Percentiles rank a stretch among this genome's conserved stretches.
Conservation (phyloP, 208 protist species). For the Trypanosoma cruzi region DNA sequence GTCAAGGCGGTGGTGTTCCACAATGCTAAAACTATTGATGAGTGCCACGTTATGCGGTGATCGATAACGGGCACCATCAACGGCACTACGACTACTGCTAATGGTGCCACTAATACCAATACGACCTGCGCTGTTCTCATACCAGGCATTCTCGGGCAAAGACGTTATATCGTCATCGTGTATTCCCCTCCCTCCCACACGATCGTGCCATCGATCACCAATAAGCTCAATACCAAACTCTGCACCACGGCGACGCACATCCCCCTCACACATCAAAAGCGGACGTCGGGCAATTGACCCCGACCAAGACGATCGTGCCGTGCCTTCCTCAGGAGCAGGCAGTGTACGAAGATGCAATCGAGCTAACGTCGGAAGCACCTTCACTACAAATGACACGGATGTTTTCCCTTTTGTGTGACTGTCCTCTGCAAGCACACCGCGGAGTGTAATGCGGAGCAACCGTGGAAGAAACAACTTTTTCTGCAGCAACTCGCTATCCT, state of each 20-base stretch:
- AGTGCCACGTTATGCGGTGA: slow-evolving; percentile 66
- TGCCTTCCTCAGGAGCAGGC: slow-evolving; percentile 2
- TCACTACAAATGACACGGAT: slow-evolving; percentile 48
- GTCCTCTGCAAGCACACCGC: slow-evolving; percentile 52
- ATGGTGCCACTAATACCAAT: not conserved
- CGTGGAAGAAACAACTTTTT: slow-evolving; percentile 61
- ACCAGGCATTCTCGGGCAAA: not conserved
- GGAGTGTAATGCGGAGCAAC: slow-evolving; percentile 68
- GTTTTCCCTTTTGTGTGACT: slow-evolving; percentile 41
- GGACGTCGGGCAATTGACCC: slow-evolving; percentile 29
- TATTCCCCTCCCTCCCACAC: slow-evolving; percentile 32
- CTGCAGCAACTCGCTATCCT: slow-evolving; percentile 71
- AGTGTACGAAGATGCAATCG: slow-evolving; percentile 67
- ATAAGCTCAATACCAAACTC: slow-evolving; percentile 86
- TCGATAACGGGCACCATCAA: slow-evolving; percentile 6
- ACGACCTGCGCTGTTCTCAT: slow-evolving; percentile 2
- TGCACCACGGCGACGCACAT: slow-evolving; percentile 64
- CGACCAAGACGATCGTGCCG: slow-evolving; percentile 7
- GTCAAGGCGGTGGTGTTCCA: slow-evolving; percentile 79
- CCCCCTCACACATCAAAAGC: slow-evolving; percentile 75
- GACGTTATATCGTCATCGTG: not conserved
- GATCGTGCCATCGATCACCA: slow-evolving; percentile 69
- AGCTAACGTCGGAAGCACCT: slow-evolving; percentile 77
- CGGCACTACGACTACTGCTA: not conserved
- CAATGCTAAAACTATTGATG: slow-evolving; percentile 88